Evolutionary conservation across 768 basidiomycete genomes (phyloP), one percentile per base, ranked within the genome.

Genomic region (Lepiota brunneoincarnata): DNA sequence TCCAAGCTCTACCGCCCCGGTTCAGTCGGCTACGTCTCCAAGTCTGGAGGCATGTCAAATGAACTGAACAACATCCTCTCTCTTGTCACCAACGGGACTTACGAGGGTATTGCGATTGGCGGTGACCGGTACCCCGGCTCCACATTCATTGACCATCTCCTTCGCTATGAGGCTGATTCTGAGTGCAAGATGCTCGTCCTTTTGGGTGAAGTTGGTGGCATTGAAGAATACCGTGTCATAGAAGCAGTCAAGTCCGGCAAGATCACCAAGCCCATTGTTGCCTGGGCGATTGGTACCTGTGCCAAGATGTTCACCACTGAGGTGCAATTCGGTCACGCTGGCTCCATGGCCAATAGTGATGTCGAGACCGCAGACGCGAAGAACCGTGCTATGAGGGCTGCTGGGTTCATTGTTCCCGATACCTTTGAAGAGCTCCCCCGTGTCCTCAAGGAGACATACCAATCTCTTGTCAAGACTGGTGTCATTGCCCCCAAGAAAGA

Each of bases 251-350:
- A 93, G 80, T 75, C 77, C 37, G 94, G 96, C 46, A 75, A 77
- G 62, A 98, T 99, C 81, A 95, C 83, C 75, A 99, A 99, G 78
- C 97, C 97, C 50, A 96, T 98, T 69, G 91, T 99, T 61, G 97
- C 97, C 24, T 99, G 97, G 97, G 93, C 97, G 35, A 99, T 99
- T 63, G 96, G 97, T 57, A 99, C 97, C 39, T 99, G 97, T 71
- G 97, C 97, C 64, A 97, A 97, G 86, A 98, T 99, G 97, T 99
- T 98, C 78, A 79, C 93, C 39, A 98, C 97, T 45, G 97, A 98
- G 72, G 97, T 98, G 49, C 97, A 98, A 75, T 99, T 98, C 73
- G 97, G 97, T 17, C 97, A 99, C 75, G 97, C 97, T 45, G 97
- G 97, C 21, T 89, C 86, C 42, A 92, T 99, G 89, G 97, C 96